A percentile compares a stretch with the other conserved stretches of the same genome.
These are phyloP conservation scores for Monosporascus ibericus DNA, from an alignment of 2,329 filamentous ascomycete species.

Conservation along the genomic window DNA sequence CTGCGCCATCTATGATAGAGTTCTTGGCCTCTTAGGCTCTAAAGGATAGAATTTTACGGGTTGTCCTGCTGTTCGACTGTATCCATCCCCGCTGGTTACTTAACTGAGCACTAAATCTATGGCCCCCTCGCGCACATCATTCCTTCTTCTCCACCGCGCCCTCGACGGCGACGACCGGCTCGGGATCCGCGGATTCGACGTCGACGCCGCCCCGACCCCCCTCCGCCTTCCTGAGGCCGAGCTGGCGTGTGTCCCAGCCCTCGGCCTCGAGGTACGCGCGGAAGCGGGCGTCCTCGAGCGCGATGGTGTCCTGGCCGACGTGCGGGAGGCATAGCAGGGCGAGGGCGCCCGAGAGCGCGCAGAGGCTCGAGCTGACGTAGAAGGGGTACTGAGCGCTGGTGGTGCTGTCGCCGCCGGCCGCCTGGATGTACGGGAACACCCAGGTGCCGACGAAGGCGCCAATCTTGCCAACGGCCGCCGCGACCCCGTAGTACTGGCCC, in stretches of 20 bases:
- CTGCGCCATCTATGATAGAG: no score
- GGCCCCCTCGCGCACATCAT: no score
- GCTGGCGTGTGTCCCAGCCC: conserved; percentile 65
- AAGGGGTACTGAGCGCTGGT: conserved; percentile 78
- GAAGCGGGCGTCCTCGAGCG: conserved; percentile 70
- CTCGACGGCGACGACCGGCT: no score
- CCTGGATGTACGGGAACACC: conserved; percentile 68
- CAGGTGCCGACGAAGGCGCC: conserved; percentile 83
- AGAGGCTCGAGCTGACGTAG: conserved; percentile 74
- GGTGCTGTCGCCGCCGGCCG: conserved; percentile 48
- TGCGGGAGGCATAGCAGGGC: conserved; percentile 64
- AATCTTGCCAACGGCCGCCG: conserved; percentile 68
- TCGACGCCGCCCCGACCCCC: conserved; percentile 22
- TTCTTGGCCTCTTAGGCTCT: no score
- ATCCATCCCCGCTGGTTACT: no score
- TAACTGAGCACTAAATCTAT: no score
- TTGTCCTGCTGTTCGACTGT: no score
- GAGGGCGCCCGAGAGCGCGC: conserved; percentile 65
- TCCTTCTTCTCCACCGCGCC: no score
- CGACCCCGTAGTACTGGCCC: conserved; percentile 65
- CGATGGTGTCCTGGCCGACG: conserved; percentile 81
- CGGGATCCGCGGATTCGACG: background rate
- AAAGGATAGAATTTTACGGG: no score
- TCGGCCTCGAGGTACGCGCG: conserved; percentile 64
- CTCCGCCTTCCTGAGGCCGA: conserved; percentile 37